Base-by-base conservation (phyloP, 1,139 yeast genomes). In the Diutina neorugosa region DNA sequence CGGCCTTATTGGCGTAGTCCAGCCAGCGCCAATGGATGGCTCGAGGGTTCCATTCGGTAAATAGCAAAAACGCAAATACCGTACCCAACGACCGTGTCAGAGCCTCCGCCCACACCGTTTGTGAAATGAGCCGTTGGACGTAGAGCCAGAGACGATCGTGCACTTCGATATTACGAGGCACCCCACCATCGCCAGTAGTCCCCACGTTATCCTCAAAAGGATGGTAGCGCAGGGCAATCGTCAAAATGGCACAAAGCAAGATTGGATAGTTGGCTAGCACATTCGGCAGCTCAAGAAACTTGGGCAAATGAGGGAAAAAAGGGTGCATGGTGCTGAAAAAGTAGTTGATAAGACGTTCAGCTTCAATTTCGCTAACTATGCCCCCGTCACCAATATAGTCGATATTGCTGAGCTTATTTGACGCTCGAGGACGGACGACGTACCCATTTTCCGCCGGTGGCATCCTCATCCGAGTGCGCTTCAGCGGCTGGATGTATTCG, bases 81-180 rank as follows among this genome's bases (percentile, higher is more conserved):
- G 96, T 89, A 0, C 96, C 96, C 6, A 89, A 80, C 0, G 94
- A 84, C 57, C 96, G 71, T 4, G 96, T 86, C 56, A 90, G 82
- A 0, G 96, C 95, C 64, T 88, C 96, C 0, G 96, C 96, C 96
- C 96, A 90, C 4, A 89, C 93, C 0, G 96, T 85, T 64, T 84
- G 89, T 1, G 96, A 86, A 51, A 90, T 84, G 55, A 89, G 71
- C 57, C 84, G 68, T 67, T 90, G 96, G 54, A 91, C 89, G 62
- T 86, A 82, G 27, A 83, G 77, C 96, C 96, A 89, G 52, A 90
- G 68, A 54, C 84, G 74, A 59, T 84, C 90, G 64, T 90, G 97
- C 6, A 84, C 76, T 59, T 78, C 84, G 25, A 84, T 72, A 62
- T 82, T 76, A 51, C 81, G 66, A 2, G 51, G 51, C 7, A 49